Conservation (phyloP, 345 rosid genomes). For the Rhizophora apiculata region DNA sequence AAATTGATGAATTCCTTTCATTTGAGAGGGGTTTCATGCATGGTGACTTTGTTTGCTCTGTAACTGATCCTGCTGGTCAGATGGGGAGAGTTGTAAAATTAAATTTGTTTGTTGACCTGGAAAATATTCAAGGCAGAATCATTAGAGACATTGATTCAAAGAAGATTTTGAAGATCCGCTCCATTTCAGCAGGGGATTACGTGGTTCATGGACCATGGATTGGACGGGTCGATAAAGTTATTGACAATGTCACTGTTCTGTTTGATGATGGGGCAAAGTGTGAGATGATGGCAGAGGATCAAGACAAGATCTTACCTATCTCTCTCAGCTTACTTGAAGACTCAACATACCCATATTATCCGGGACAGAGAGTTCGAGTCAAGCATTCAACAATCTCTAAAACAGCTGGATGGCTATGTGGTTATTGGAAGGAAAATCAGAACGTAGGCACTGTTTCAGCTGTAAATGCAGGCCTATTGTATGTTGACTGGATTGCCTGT, state of each 20-base stretch:
- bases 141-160: slow-evolving; percentile 56
- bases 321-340: slow-evolving; percentile 65
- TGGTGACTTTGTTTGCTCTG: slow-evolving; percentile 75
- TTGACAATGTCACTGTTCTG: slow-evolving; percentile 56
- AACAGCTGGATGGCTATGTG: slow-evolving; percentile 75
- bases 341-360: slow-evolving; percentile 58
- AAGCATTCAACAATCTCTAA: slow-evolving; percentile 44
- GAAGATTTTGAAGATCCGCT: slow-evolving; percentile 50
- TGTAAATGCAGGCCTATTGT: slow-evolving; percentile 61
- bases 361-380: slow-evolving; percentile 81
- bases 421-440: slow-evolving; percentile 58
- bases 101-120: slow-evolving; percentile 58
- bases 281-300: slow-evolving; percentile 55
- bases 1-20: slow-evolving; percentile 85
- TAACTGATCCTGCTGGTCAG: slow-evolving; percentile 65
- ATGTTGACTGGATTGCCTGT: slow-evolving; percentile 83
- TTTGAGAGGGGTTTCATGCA: slow-evolving; percentile 67
- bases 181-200: slow-evolving; percentile 71
- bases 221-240: slow-evolving; percentile 62
- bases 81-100: slow-evolving; percentile 67
- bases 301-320: slow-evolving; percentile 55
- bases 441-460: slow-evolving; percentile 63
- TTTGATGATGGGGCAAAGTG: slow-evolving; percentile 74
- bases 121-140: slow-evolving; percentile 51
- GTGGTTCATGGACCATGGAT: slow-evolving; percentile 77